Evolutionary conservation across 805 yeast genomes (phyloP).

Genomic region (Saccharomycopsis babjevae): DNA sequence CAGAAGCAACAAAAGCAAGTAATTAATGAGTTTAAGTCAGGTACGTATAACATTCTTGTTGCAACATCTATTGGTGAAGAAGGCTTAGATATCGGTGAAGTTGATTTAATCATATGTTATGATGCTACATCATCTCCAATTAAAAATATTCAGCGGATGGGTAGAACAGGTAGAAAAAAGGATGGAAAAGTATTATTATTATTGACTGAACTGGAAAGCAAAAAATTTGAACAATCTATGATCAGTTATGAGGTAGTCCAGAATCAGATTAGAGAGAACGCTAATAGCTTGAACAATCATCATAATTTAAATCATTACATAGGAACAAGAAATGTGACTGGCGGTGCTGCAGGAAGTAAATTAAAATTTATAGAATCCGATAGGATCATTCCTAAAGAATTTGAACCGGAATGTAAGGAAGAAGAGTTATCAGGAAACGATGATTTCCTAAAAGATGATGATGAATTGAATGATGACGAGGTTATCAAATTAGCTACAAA

Average conservation of each 20-base stretch:
- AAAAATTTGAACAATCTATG: conserved; percentile 76
- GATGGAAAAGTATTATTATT: conserved; percentile 74
- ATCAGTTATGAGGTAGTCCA: conserved; percentile 75
- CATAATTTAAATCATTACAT: not conserved
- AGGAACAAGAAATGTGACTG: not conserved
- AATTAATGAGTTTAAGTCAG: conserved; percentile 62
- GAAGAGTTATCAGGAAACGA: conserved; percentile 55
- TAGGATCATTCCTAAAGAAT: conserved; percentile 55
- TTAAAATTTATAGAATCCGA: conserved; percentile 30
- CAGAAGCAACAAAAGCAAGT: conserved; percentile 80
- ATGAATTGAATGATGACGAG: conserved; percentile 45
- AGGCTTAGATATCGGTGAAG: conserved; percentile 97
- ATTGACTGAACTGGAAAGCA: conserved; percentile 66
- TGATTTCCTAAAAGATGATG: conserved; percentile 49
- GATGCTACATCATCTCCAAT: conserved; percentile 93
- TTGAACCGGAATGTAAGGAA: conserved; percentile 48
- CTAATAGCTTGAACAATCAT: conserved; percentile 30
- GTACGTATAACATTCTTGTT: conserved; percentile 68
- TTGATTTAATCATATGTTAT: conserved; percentile 83
- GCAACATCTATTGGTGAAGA: conserved; percentile 98
- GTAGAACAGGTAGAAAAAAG: conserved; percentile 93
- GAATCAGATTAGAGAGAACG: conserved; percentile 45
- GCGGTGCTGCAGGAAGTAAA: not conserved
- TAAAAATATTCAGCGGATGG: conserved; percentile 91
- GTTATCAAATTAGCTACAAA: conserved; percentile 60